Base-by-base conservation (phyloP, 1,284 basidiomycete species). In the Irpex lacteus region DNA sequence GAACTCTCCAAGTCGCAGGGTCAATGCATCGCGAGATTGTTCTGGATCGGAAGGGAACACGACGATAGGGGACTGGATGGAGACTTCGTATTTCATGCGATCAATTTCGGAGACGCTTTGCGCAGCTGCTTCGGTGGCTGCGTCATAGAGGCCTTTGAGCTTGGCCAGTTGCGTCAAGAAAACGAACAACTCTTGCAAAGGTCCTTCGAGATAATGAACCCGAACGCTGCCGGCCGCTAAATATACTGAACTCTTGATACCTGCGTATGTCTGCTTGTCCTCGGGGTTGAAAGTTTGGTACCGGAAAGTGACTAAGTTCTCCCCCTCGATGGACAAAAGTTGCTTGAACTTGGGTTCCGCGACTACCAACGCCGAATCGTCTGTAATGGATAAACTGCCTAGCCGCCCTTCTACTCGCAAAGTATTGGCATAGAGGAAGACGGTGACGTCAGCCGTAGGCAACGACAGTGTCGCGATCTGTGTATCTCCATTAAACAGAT, bases 71-170 rank as follows among this genome's bases (percentile, higher is more conserved):
- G 96, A 93, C 78, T 95, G 94, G 74, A 99, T 83, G 47, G 91
- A 87, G 34, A 99, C 76, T 67, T 97, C 89, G 78, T 97, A 98
- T 73, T 93, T 88, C 92, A 99, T 96, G 64, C 89, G 85, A 70
- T 94, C 89, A 11, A 96, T 91, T 75, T 94, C 91, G 40, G 94
- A 89, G 3, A 96, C 98, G 60, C 88, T 86, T 73, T 98, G 95
- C 6, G 94, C 94, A 19, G 98, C 98, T 18, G 89, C 97, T 73
- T 92, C 88, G 4, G 94, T 93, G 6, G 97, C 95, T n/a, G 95
- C 89, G 76, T 99, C 97, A 72, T 99, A 99, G 6, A 99, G 78
- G 1, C 92, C 93, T 78, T 98, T 98, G 70, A 98, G 86, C 68
- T 89, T 90, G 1, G 95, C 94, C 61, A 99, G 89, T 75, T 96